Percentiles rank a stretch among this genome's conserved stretches.
Evolutionary conservation across 768 basidiomycete species (phyloP).

Genomic region (Boletus fagicola): DNA sequence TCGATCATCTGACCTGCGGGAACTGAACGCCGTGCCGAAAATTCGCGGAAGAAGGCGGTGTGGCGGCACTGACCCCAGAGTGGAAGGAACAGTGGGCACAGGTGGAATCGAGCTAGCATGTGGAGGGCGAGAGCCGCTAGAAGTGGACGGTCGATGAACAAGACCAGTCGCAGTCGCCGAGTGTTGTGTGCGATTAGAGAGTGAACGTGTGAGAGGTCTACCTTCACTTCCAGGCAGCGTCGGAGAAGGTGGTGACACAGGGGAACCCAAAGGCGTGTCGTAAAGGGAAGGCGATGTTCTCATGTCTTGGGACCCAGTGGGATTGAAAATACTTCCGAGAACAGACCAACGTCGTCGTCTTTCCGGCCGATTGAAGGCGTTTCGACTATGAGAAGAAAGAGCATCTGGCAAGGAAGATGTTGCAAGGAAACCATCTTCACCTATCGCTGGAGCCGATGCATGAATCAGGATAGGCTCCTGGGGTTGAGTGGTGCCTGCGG

Average conservation of each 20-base stretch:
- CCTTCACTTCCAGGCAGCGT: slow-evolving; percentile 18
- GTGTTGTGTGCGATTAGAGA: slow-evolving; percentile 22
- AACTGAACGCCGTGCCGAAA: slow-evolving; percentile 59
- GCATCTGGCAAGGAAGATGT: slow-evolving; percentile 50
- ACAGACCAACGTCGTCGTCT: slow-evolving; percentile 71
- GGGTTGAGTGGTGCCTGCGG: slow-evolving; percentile 58
- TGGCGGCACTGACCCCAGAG: slow-evolving; percentile 38
- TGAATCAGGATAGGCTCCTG: slow-evolving; percentile 69
- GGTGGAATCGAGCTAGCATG: slow-evolving; percentile 19
- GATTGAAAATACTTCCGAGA: slow-evolving; percentile 47
- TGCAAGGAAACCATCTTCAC: slow-evolving; percentile 43
- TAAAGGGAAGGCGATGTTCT: slow-evolving; percentile 28
- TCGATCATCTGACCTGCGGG: slow-evolving; percentile 59
- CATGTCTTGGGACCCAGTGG: slow-evolving; percentile 24
- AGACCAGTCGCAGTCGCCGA: slow-evolving; percentile 14
- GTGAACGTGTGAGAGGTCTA: slow-evolving; percentile 27
- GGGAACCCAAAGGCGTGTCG: slow-evolving; percentile 19
- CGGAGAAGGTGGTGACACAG: slow-evolving; percentile 18
- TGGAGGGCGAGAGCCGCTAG: slow-evolving; percentile 30
- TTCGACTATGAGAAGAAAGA: slow-evolving; percentile 34
- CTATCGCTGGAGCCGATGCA: slow-evolving; percentile 38
- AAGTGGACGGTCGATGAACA: slow-evolving; percentile 35
- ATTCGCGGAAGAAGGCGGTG: slow-evolving; percentile 72
- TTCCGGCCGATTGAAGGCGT: slow-evolving; percentile 31
- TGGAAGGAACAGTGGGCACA: slow-evolving; percentile 28